phyloP scores from a whole-genome alignment of 2,329 filamentous ascomycete genomes.

The Calonectria henricotiae region DNA sequence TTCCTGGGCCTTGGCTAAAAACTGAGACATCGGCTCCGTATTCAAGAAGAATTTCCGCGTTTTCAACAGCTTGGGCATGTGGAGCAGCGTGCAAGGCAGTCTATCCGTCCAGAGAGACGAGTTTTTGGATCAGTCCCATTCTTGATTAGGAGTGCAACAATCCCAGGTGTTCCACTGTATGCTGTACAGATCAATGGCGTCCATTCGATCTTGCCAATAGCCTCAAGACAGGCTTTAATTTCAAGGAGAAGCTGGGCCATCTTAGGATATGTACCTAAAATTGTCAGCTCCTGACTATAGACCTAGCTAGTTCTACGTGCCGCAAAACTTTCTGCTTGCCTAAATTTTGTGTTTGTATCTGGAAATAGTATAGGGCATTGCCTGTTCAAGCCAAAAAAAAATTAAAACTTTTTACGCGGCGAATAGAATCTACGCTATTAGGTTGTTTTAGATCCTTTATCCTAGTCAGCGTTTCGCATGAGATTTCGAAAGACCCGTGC shows the following conservation, averaged over 20 bases:
- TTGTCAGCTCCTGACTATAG: too few relatives aligned
- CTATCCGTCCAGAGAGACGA: background rate
- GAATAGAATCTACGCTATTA: background rate
- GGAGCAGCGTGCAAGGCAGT: background rate
- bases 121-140: background rate
- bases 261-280: background rate
- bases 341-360: background rate
- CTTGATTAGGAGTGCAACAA: background rate
- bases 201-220: background rate
- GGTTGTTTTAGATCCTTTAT: slow-evolving; percentile 6
- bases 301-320: too few relatives aligned
- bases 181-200: background rate
- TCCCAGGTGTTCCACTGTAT: background rate
- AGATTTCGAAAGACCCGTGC: background rate
- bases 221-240: background rate
- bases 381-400: background rate
- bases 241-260: background rate
- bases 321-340: too few relatives aligned
- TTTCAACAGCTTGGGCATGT: background rate
- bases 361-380: background rate
- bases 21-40: background rate
- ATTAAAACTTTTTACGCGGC: too few relatives aligned
- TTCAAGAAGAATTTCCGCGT: background rate
- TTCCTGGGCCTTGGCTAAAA: background rate
- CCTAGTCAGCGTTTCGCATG: background rate